These are phyloP conservation scores for Zygosaccharomyces lentus DNA, from an alignment of 805 yeast genomes.

Conservation along the genomic window DNA sequence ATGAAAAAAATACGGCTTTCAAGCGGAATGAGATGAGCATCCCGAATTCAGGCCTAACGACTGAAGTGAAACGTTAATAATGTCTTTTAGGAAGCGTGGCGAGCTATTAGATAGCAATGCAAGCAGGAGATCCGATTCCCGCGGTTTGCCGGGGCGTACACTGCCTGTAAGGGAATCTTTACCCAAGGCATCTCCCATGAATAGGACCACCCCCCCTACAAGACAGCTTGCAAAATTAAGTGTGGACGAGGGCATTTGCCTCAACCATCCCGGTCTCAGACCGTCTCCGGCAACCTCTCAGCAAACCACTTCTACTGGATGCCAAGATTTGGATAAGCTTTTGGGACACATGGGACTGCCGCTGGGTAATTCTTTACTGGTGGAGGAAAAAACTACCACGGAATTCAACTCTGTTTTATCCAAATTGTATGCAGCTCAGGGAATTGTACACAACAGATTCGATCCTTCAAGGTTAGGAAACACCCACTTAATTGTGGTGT, in stretches of 20 bases:
- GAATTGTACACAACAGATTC: constrained; percentile 59
- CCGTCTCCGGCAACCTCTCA: constrained; percentile 74
- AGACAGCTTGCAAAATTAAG: neutral
- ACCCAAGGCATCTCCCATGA: constrained; percentile 2
- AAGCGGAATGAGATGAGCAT: neutral
- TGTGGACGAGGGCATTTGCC: neutral
- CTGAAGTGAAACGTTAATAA: constrained; percentile 16
- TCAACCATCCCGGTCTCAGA: constrained; percentile 52
- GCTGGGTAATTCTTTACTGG: constrained; percentile 59
- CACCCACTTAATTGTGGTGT: constrained; percentile 63
- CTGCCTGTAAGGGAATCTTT: constrained; percentile 1
- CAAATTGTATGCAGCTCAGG: constrained; percentile 72
- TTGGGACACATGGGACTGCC: constrained; percentile 85
- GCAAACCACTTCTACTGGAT: constrained; percentile 77
- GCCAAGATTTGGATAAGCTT: constrained; percentile 66
- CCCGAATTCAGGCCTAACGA: neutral
- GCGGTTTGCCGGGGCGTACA: constrained; percentile 1
- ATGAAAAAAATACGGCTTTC: neutral
- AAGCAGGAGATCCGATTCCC: neutral
- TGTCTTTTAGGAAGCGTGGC: constrained; percentile 60
- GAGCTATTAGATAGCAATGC: constrained; percentile 38
- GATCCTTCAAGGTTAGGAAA: constrained; percentile 33
- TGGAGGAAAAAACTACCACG: constrained; percentile 85
- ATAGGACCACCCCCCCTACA: constrained; percentile 1
- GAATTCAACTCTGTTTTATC: constrained; percentile 73